Percentiles rank a stretch among this genome's conserved stretches.
phyloP scores from a whole-genome alignment of 169 alveolate genomes.

The Eimeria sp. region DNA sequence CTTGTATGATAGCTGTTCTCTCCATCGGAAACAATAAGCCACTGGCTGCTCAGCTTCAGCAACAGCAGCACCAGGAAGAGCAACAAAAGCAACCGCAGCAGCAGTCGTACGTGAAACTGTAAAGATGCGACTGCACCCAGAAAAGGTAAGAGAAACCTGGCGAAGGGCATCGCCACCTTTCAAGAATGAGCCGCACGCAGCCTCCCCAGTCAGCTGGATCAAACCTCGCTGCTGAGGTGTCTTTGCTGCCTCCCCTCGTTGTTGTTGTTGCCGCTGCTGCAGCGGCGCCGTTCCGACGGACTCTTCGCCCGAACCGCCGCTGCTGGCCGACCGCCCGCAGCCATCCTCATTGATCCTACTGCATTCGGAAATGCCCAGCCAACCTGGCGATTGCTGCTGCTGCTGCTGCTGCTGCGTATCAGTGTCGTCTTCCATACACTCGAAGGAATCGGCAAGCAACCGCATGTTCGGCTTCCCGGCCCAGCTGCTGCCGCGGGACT shows the following conservation, averaged over 20 bases:
- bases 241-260: not conserved
- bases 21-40: not conserved
- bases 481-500: not conserved
- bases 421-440: not conserved
- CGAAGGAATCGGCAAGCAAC: not conserved
- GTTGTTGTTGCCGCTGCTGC: no score
- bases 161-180: not conserved
- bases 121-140: conserved; percentile 53
- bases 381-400: not conserved
- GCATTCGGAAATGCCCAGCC: conserved; percentile 7
- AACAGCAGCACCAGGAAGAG: no score
- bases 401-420: conserved; percentile 14
- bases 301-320: not conserved
- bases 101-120: conserved; percentile 33
- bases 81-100: not conserved
- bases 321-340: not conserved
- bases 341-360: not conserved
- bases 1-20: not conserved
- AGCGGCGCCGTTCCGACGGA: no score
- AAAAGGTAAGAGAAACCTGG: conserved; percentile 24
- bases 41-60: no score
- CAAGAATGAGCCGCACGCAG: conserved; percentile 3
- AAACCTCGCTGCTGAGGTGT: not conserved
- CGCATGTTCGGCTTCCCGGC: not conserved
- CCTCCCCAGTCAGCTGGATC: conserved; percentile 16